Evolutionary conservation across 106 monocot genomes (phyloP).

Genomic region (Triglochin maritima): DNA sequence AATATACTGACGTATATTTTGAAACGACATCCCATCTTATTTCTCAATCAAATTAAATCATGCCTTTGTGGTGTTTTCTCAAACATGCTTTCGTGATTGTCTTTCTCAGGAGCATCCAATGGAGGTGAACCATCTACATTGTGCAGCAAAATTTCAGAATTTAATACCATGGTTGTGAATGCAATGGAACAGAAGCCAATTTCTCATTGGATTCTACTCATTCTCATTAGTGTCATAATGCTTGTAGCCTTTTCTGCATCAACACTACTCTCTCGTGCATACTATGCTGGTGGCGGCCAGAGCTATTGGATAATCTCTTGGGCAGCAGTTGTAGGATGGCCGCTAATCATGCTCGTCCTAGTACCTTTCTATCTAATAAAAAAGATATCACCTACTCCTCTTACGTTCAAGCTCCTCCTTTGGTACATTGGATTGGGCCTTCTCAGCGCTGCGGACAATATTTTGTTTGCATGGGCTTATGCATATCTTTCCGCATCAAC

Average conservation of each 20-base stretch:
- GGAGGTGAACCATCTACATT: conserved; percentile 14
- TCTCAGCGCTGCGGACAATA: conserved; percentile 78
- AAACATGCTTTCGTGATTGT: not conserved
- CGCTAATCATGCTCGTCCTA: conserved; percentile 46
- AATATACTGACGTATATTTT: too few relatives aligned
- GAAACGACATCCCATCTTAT: too few relatives aligned
- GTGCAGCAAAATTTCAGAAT: conserved; percentile 10
- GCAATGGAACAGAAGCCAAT: conserved; percentile 34
- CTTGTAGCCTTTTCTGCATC: conserved; percentile 87
- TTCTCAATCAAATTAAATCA: too few relatives aligned
- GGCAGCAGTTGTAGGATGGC: conserved; percentile 93
- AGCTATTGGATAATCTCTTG: conserved; percentile 98
- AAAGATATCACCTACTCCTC: conserved; percentile 39
- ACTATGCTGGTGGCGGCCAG: conserved; percentile 59
- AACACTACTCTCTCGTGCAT: conserved; percentile 73
- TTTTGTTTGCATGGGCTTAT: conserved; percentile 90
- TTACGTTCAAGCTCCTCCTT: conserved; percentile 41
- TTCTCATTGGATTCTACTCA: conserved; percentile 53
- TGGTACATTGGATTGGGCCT: conserved; percentile 72
- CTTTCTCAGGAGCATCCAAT: not conserved
- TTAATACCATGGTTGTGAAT: conserved; percentile 12
- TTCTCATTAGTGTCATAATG: conserved; percentile 49
- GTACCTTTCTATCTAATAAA: conserved; percentile 43
- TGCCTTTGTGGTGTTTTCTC: too few relatives aligned
- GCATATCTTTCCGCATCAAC: conserved; percentile 88